These are phyloP conservation scores for Pseudonectria foliicola DNA, from an alignment of 2,329 filamentous ascomycete genomes.

Conservation along the genomic window DNA sequence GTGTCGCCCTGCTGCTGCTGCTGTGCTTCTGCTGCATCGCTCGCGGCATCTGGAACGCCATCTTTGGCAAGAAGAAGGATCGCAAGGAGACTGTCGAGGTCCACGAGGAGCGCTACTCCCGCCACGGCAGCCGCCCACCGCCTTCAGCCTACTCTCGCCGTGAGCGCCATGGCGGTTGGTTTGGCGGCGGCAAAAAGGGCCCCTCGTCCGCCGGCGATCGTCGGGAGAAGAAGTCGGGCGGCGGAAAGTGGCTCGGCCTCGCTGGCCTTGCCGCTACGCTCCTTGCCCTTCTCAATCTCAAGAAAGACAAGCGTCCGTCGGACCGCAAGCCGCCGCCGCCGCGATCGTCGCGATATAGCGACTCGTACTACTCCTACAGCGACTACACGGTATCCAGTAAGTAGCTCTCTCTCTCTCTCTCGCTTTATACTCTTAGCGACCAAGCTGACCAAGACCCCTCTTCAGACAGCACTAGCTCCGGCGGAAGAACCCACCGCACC, in stretches of 20 bases:
- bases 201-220: constrained; percentile 33
- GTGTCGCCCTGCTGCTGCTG: constrained; percentile 58
- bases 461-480: constrained; percentile 41
- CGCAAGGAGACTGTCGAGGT: constrained; percentile 53
- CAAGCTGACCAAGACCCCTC: constrained; percentile 13
- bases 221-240: constrained; percentile 43
- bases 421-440: neutral
- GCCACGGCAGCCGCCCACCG: constrained; percentile 33
- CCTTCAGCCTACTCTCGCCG: constrained; percentile 39
- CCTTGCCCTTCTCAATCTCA: constrained; percentile 47
- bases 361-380: constrained; percentile 48
- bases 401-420: constrained; percentile 21
- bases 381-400: constrained; percentile 44
- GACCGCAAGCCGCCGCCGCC: constrained; percentile 31
- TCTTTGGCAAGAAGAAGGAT: constrained; percentile 54
- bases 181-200: constrained; percentile 40
- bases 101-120: constrained; percentile 55
- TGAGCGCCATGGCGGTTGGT: constrained; percentile 51
- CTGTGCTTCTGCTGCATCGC: constrained; percentile 70
- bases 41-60: constrained; percentile 53
- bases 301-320: constrained; percentile 41
- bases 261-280: constrained; percentile 45
- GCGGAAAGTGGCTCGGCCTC: constrained; percentile 46
- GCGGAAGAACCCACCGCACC: constrained; percentile 32
- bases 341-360: constrained; percentile 42